Evolutionary conservation across 1,284 basidiomycete genomes (phyloP).

Genomic region (Puccinia triticina): DNA sequence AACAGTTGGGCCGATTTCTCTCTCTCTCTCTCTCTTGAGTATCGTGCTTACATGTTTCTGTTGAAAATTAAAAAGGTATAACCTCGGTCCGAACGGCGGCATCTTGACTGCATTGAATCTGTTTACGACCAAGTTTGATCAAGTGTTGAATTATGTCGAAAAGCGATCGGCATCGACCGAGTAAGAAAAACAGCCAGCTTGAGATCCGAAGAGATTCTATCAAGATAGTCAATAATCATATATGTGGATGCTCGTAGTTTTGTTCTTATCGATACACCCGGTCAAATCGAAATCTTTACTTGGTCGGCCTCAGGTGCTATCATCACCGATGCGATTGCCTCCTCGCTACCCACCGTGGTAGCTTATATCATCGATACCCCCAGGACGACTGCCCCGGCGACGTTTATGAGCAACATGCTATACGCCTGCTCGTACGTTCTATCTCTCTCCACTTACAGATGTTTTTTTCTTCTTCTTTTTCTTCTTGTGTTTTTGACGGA

Average conservation of each 20-base stretch:
- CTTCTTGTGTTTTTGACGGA: no score
- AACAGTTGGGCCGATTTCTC: slow-evolving; percentile 73
- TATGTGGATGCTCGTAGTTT: no score
- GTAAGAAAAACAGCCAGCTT: slow-evolving; percentile 63
- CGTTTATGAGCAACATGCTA: slow-evolving; percentile 99
- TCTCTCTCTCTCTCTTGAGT: neutral
- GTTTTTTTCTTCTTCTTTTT: neutral
- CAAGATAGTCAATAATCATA: no score
- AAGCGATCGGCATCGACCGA: slow-evolving; percentile 84
- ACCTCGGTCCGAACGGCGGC: slow-evolving; percentile 95
- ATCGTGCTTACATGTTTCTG: neutral
- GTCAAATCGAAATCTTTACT: slow-evolving; percentile 99
- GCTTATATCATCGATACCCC: slow-evolving; percentile 99
- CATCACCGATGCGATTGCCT: slow-evolving; percentile 96
- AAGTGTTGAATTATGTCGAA: slow-evolving; percentile 88
- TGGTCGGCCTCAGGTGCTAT: slow-evolving; percentile 99
- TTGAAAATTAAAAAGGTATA: slow-evolving; percentile 72
- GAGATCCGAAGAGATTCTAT: slow-evolving; percentile 11
- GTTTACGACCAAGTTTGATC: slow-evolving; percentile 99
- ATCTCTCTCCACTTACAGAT: neutral
- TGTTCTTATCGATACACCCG: slow-evolving; percentile 93
- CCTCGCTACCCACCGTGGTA: slow-evolving; percentile 86
- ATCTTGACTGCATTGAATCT: slow-evolving; percentile 95
- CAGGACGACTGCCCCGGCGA: slow-evolving; percentile 88
- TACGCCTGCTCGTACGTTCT: slow-evolving; percentile 86